phyloP scores from a whole-genome alignment of 2,329 filamentous ascomycete species.

The Sporothrix humicola region DNA sequence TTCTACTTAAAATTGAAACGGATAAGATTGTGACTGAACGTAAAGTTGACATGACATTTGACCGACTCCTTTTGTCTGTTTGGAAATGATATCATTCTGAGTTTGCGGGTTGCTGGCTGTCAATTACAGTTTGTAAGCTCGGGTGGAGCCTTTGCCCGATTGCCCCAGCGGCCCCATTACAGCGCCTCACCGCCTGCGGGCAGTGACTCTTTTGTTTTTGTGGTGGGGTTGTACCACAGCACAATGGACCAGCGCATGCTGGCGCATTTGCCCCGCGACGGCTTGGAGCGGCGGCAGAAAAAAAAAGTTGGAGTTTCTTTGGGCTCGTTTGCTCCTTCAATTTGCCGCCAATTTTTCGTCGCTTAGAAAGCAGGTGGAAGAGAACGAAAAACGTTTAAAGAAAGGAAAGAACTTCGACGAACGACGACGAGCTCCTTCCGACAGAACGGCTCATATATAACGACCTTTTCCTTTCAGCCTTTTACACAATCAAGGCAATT shows the following conservation, averaged over 20 bases:
- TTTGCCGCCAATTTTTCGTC: background rate
- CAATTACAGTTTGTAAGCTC: conserved; percentile 19
- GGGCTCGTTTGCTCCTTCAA: background rate
- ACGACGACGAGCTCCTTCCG: background rate
- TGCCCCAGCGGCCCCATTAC: background rate
- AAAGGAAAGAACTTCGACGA: conserved; percentile 5
- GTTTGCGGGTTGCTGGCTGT: background rate
- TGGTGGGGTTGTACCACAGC: too few relatives aligned
- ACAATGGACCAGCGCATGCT: too few relatives aligned
- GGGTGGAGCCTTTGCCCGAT: conserved; percentile 20
- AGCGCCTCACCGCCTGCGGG: conserved; percentile 18
- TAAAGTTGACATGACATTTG: too few relatives aligned
- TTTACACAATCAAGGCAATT: background rate
- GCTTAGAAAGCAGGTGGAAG: conserved; percentile 24
- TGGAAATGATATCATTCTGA: conserved; percentile 10
- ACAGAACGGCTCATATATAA: background rate
- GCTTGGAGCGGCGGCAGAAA: conserved; percentile 11
- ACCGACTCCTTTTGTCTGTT: background rate
- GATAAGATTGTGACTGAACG: background rate
- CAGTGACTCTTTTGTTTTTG: background rate
- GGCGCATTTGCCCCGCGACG: conserved; percentile 20
- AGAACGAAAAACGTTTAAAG: background rate
- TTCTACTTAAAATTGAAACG: background rate
- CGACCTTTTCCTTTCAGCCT: background rate
- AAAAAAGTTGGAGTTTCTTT: conserved; percentile 6